Conservation (phyloP, 1,139 yeast genomes). For the Magnusiomyces ingens region DNA sequence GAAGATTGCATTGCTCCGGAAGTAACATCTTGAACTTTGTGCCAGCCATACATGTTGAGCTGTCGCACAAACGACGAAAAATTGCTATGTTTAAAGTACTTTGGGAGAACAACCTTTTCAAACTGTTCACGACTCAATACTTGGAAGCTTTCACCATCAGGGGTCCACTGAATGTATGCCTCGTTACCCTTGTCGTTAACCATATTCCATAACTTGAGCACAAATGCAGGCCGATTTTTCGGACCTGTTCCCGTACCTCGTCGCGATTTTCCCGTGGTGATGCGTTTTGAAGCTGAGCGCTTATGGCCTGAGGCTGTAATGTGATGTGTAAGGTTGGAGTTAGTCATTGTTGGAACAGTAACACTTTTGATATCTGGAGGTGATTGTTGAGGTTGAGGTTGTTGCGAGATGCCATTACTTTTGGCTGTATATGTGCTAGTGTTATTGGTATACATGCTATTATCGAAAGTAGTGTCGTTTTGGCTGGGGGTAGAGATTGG, state of each 20-base stretch:
- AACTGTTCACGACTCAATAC: slow-evolving; percentile 81
- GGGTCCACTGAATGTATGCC: slow-evolving; percentile 73
- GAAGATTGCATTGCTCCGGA: slow-evolving; percentile 54
- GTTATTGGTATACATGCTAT: no score
- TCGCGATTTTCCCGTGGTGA: slow-evolving; percentile 20
- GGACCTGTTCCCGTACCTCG: slow-evolving; percentile 28
- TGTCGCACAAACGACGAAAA: slow-evolving; percentile 95
- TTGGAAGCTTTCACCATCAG: slow-evolving; percentile 78
- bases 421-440: neutral
- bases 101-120: slow-evolving; percentile 77
- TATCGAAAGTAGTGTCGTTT: no score
- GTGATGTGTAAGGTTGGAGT: slow-evolving; percentile 8
- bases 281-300: slow-evolving; percentile 14
- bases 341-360: slow-evolving; percentile 11
- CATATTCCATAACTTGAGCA: slow-evolving; percentile 91
- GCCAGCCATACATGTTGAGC: slow-evolving; percentile 97
- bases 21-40: slow-evolving; percentile 77
- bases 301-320: slow-evolving; percentile 4
- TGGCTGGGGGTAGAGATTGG: no score
- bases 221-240: slow-evolving; percentile 73
- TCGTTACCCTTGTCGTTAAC: slow-evolving; percentile 71
- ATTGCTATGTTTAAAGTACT: slow-evolving; percentile 88
- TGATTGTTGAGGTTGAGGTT: neutral
- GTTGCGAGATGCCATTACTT: neutral
- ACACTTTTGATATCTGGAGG: slow-evolving; percentile 1